Evolutionary conservation across 805 yeast species (phyloP).

Genomic region (Sugiyamaella marilandica): DNA sequence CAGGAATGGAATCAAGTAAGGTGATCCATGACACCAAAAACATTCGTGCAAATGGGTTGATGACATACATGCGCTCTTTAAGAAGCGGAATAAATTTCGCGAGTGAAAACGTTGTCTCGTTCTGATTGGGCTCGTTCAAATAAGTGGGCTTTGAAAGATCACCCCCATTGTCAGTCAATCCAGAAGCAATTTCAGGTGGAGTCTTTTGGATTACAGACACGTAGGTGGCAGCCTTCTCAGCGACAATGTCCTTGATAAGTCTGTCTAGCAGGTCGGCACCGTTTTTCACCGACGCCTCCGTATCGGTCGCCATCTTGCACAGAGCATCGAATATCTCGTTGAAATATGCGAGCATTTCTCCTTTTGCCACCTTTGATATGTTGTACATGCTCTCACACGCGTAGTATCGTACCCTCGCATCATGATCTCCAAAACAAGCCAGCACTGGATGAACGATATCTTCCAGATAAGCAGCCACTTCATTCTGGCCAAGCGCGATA

Average conservation of each 20-base stretch:
- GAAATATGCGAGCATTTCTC: conserved; percentile 85
- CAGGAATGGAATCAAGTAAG: conserved; percentile 88
- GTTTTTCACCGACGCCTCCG: conserved; percentile 85
- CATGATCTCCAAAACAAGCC: conserved; percentile 95
- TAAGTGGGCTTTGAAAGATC: conserved; percentile 29
- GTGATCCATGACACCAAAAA: conserved; percentile 92
- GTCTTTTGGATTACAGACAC: conserved; percentile 40
- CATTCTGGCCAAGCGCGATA: conserved; percentile 79
- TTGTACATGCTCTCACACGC: conserved; percentile 96
- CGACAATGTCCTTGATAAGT: conserved; percentile 86
- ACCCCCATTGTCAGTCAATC: conserved; percentile 14
- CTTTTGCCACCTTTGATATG: conserved; percentile 93
- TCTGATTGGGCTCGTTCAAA: conserved; percentile 30
- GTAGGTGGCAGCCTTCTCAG: conserved; percentile 88
- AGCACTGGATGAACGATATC: conserved; percentile 88
- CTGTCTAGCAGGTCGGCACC: conserved; percentile 93
- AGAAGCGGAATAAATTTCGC: conserved; percentile 87
- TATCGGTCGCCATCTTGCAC: conserved; percentile 83
- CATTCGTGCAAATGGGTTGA: conserved; percentile 87
- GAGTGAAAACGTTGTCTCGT: conserved; percentile 74
- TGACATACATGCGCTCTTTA: conserved; percentile 84
- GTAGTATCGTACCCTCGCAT: conserved; percentile 92
- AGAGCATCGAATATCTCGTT: conserved; percentile 93
- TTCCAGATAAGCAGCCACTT: conserved; percentile 77
- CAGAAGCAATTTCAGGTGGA: conserved; percentile 53